Conservation (phyloP, 1,284 basidiomycete genomes). For the Anthracocystis panici-leucophaei region DNA sequence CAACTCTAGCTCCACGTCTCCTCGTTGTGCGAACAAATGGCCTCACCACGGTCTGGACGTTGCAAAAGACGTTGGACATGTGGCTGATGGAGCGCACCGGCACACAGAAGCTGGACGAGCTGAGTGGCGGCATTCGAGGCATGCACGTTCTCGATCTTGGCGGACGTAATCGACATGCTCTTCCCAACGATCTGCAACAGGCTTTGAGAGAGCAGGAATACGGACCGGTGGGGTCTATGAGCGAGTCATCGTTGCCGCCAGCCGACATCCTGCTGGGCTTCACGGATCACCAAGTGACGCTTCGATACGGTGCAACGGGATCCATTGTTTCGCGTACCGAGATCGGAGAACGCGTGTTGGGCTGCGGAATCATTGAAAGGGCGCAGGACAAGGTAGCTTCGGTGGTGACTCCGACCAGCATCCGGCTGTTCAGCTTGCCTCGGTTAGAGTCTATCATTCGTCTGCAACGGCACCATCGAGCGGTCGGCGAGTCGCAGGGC, state of each 20-base stretch:
- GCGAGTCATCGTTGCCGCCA: conserved; percentile 22
- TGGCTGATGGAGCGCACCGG: conserved; percentile 57
- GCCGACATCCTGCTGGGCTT: conserved; percentile 43
- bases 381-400: conserved; percentile 46
- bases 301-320: conserved; percentile 57
- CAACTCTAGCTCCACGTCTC: conserved; percentile 57
- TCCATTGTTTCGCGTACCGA: conserved; percentile 46
- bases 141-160: conserved; percentile 50
- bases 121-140: conserved; percentile 18
- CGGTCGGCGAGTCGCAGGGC: conserved; percentile 42
- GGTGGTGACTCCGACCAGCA: conserved; percentile 53
- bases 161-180: conserved; percentile 42
- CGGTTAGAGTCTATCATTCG: conserved; percentile 53
- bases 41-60: conserved; percentile 59
- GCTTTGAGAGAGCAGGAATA: conserved; percentile 50
- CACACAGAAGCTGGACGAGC: conserved; percentile 47
- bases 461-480: conserved; percentile 59
- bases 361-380: conserved; percentile 53
- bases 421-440: conserved; percentile 56
- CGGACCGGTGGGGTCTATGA: conserved; percentile 12
- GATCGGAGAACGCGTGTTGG: conserved; percentile 50
- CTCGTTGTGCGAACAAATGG: conserved; percentile 57
- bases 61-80: conserved; percentile 52
- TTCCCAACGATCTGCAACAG: conserved; percentile 52
- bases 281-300: conserved; percentile 29